Evolutionary conservation across 1,284 basidiomycete genomes (phyloP), one percentile per base, ranked within the genome.

Genomic region (Mycocalia duriaeana): DNA sequence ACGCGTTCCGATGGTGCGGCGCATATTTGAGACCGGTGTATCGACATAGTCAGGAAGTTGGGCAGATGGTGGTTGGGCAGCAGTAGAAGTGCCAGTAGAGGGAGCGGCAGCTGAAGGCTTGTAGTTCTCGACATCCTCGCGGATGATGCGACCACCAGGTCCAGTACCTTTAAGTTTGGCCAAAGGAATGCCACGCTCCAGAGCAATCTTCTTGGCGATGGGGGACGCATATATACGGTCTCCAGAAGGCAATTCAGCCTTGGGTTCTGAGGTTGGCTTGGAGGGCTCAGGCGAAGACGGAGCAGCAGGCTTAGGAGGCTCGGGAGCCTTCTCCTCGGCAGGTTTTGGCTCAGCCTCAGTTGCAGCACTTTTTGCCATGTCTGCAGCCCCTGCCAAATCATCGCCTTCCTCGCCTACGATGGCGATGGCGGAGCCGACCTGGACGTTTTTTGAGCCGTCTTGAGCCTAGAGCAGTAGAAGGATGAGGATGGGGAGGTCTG

Each of bases 191-290:
- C 96, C 96, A 57, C 85, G 85, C 66, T 99, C 95, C 37, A 96
- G 75, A 25, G 96, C 96, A 62, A 99, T 86, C 72, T 94, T 94
- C 76, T 95, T 95, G 20, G 95, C 96, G 52, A 97, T 79, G 25
- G 96, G 95, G 20, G 89, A 88, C 13, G 94, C 95, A 61, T 96
- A 94, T 73, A 98, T 93, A 49, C 85, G 85, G 63, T 89, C 79
- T 46, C 89, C 85, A 44, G 74, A 67, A 34, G 82, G 71, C 56
- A 87, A 72, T 42, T 85, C 81, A 24, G 73, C 51, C 58, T 76
- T 79, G 25, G 73, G 59, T 44, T 68, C 61, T 42, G 68, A 50
- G 25, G 66, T 55, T 28, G 62, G 48, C 46, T 56, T 60, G 59
- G 52, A 42, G 49, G 57, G 53, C 4, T 53, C 23, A 40, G 57